These are phyloP conservation scores for Entelexis paramagnoliae DNA, from an alignment of 1,139 yeast species.

Conservation along the genomic window DNA sequence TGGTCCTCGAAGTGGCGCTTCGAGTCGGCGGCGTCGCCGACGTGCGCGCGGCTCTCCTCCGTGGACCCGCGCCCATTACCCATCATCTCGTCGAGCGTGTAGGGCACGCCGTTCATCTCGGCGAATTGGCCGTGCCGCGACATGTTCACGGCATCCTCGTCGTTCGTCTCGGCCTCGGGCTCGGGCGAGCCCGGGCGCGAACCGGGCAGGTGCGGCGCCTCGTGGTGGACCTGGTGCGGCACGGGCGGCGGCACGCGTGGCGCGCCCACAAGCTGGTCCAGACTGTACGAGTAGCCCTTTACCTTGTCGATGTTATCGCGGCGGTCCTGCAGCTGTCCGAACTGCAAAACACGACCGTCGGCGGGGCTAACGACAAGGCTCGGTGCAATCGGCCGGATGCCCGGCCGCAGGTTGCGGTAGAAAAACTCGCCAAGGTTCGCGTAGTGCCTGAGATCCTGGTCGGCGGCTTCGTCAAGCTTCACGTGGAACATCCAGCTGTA, in stretches of 20 bases:
- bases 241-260: slow-evolving; percentile 19
- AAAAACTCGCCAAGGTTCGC: slow-evolving; percentile 83
- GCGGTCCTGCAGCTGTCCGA: slow-evolving; percentile 53
- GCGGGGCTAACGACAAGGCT: slow-evolving; percentile 72
- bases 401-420: slow-evolving; percentile 71
- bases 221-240: not conserved
- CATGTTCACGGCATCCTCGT: slow-evolving; percentile 29
- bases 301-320: slow-evolving; percentile 81
- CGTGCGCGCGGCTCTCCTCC: not conserved
- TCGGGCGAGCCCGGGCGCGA: slow-evolving; percentile 41
- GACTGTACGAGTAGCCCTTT: slow-evolving; percentile 87
- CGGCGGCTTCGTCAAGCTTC: slow-evolving; percentile 78
- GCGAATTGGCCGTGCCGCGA: slow-evolving; percentile 70
- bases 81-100: slow-evolving; percentile 57
- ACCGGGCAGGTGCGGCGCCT: slow-evolving; percentile 13
- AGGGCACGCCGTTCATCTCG: slow-evolving; percentile 60
- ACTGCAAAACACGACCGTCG: slow-evolving; percentile 81
- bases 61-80: slow-evolving; percentile 32
- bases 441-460: slow-evolving; percentile 64
- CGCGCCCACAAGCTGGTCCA: slow-evolving; percentile 79
- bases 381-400: slow-evolving; percentile 65
- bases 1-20: not conserved
- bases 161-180: not conserved
- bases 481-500: slow-evolving; percentile 81
- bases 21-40: slow-evolving; percentile 33